phyloP scores from a whole-genome alignment of 2,329 filamentous ascomycete genomes.

The Claviceps pazoutovae region DNA sequence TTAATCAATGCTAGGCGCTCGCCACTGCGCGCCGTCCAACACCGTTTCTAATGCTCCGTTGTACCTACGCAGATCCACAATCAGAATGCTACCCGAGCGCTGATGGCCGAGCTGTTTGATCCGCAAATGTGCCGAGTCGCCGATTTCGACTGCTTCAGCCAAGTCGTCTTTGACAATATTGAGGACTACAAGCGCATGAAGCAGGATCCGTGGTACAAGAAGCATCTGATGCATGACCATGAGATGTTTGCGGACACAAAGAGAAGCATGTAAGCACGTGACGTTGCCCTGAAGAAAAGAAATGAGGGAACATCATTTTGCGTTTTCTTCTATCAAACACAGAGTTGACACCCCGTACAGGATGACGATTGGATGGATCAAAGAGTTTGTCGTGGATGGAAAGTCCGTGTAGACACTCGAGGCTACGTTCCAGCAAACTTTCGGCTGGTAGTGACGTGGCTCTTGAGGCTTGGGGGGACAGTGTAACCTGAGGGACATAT shows the following conservation, averaged over 20 bases:
- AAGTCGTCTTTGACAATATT: slow-evolving; percentile 29
- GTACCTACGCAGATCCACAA: slow-evolving; percentile 26
- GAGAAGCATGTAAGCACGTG: slow-evolving; percentile 18
- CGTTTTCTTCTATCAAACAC: neutral
- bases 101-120: slow-evolving; percentile 28
- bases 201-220: slow-evolving; percentile 32
- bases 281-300: too few species aligned
- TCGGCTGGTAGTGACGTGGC: neutral
- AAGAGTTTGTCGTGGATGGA: slow-evolving; percentile 26
- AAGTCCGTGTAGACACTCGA: slow-evolving; percentile 12
- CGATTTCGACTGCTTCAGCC: slow-evolving; percentile 34
- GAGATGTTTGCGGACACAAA: slow-evolving; percentile 36
- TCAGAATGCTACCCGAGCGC: slow-evolving; percentile 8
- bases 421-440: neutral
- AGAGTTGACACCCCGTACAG: slow-evolving; percentile 5
- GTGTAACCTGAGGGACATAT: too few species aligned
- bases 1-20: too few species aligned
- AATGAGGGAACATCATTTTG: neutral
- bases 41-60: too few species aligned
- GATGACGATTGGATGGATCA: slow-evolving; percentile 34
- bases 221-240: slow-evolving; percentile 29
- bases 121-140: slow-evolving; percentile 33
- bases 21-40: too few species aligned
- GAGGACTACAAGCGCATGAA: slow-evolving; percentile 35
- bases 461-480: too few species aligned